Base-by-base conservation (phyloP, 371 early-diverging fungal species). In the Apophysomyces elegans region DNA sequence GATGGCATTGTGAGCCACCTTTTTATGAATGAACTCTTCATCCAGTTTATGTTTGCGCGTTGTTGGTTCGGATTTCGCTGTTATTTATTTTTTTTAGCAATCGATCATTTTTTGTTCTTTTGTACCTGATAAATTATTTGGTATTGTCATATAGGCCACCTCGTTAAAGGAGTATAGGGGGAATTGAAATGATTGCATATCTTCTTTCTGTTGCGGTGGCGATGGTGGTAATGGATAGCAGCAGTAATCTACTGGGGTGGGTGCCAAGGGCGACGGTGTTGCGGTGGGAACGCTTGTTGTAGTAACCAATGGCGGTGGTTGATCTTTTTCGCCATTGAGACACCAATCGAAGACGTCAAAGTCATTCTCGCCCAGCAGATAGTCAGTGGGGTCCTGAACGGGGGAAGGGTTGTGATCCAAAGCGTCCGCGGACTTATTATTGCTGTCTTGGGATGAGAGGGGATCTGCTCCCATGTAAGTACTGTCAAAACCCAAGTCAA, bases 1-100 rank as follows among this genome's bases (percentile, higher is more conserved):
- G 37, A 95, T 94, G 2, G 92, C 94, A 65, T 95, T 96, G 72
- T 96, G 95, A 1, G 95, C 92, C 6, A 91, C 91, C 69, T 94
- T 95, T 71, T 94, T 92, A 1, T 69, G 62, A 26, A 50, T 50
- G 8, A 50, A 50, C 1, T 50, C 54, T 16, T 50, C 54, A 21
- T 50, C 54, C n/a, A 18, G 21, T 50, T 50, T 50, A 7, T 35
- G 54, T 21, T 50, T 50, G 21, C 54, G 54, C 21, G 7, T n/a
- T 21, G 32, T 1, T 26, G 32, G 32, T 18, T 50, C 54, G 18
- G 54, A 50, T 21, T 50, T 50, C 5, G 4, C 41, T 41, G 47
- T 5, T 47, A 18, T 16, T 46, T 7, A 1, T 9, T 13, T 11
- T 3, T 7, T 47, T 18, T 47, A 18, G 18, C 32, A 26, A 26